Percentiles rank a stretch among this genome's conserved stretches.
phyloP scores from a whole-genome alignment of 2,329 filamentous ascomycete genomes.

The Botrytis fragariae region DNA sequence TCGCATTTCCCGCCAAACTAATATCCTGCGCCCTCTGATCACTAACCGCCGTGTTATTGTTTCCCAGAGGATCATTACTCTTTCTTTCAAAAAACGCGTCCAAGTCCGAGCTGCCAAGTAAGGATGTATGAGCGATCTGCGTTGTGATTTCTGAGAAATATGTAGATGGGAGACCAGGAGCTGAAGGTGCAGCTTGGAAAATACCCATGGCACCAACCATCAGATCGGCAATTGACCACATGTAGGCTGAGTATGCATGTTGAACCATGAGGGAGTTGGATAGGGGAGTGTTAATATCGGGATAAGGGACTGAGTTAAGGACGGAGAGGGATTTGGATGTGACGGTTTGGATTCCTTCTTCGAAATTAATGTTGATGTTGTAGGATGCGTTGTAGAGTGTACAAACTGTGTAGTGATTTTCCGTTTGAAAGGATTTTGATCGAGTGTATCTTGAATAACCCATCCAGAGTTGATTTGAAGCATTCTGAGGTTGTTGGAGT shows the following conservation, averaged over 20 bases:
- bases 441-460: slow-evolving; percentile 17
- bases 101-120: slow-evolving; percentile 25
- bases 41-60: neutral
- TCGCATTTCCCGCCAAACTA: neutral
- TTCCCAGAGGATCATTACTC: neutral
- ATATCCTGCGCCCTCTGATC: slow-evolving; percentile 8
- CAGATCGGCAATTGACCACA: slow-evolving; percentile 24
- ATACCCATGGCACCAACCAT: slow-evolving; percentile 26
- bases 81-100: slow-evolving; percentile 26
- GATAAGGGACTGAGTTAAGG: slow-evolving; percentile 20
- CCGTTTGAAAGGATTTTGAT: neutral
- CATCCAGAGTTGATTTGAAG: slow-evolving; percentile 26
- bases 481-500: slow-evolving; percentile 23
- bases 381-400: slow-evolving; percentile 26
- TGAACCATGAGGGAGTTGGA: slow-evolving; percentile 14
- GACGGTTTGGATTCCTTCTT: slow-evolving; percentile 23
- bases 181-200: slow-evolving; percentile 2
- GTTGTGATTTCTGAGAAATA: slow-evolving; percentile 24
- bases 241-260: slow-evolving; percentile 27
- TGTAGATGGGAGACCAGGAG: slow-evolving; percentile 4
- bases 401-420: slow-evolving; percentile 22
- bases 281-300: neutral
- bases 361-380: slow-evolving; percentile 22
- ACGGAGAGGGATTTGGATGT: neutral
- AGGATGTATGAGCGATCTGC: slow-evolving; percentile 23